Evolutionary conservation across 257 asterid species (phyloP).

Genomic region (Vinca minor): DNA sequence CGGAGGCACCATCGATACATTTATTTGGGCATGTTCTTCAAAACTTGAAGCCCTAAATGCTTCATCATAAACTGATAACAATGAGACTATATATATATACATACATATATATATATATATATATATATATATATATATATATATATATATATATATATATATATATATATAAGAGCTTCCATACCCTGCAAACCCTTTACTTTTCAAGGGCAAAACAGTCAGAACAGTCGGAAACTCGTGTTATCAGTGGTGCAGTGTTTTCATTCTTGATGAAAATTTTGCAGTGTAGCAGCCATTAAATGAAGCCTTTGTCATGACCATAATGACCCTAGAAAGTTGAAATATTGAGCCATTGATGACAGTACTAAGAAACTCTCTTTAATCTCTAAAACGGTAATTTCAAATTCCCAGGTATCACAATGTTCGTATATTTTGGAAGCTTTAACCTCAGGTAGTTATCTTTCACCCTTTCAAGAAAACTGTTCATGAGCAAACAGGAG

Average conservation of each 20-base stretch:
- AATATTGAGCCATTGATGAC: neutral
- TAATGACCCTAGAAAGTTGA: slow-evolving; percentile 8
- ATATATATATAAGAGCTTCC: slow-evolving; percentile 10
- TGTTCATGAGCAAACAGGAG: neutral
- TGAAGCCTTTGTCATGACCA: neutral
- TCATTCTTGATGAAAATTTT: slow-evolving; percentile 3
- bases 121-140: too few species aligned
- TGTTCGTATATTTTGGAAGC: neutral
- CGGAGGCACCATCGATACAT: too few species aligned
- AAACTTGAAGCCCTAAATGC: neutral
- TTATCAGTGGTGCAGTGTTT: neutral
- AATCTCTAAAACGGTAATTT: slow-evolving; percentile 3
- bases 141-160: too few species aligned
- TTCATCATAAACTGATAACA: neutral
- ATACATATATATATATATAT: too few species aligned
- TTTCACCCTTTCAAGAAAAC: slow-evolving; percentile 11
- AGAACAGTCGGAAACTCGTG: neutral
- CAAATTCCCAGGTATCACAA: slow-evolving; percentile 7
- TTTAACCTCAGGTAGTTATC: slow-evolving; percentile 6
- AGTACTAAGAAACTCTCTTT: neutral
- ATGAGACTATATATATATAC: too few species aligned
- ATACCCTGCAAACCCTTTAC: slow-evolving; percentile 14
- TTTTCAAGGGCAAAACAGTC: slow-evolving; percentile 6
- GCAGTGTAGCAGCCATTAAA: neutral
- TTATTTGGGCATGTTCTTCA: neutral